Percentiles rank a stretch among this genome's conserved stretches.
These are phyloP conservation scores for Aspergillus spinulosporus DNA, from an alignment of 2,329 filamentous ascomycete genomes.

Conservation along the genomic window DNA sequence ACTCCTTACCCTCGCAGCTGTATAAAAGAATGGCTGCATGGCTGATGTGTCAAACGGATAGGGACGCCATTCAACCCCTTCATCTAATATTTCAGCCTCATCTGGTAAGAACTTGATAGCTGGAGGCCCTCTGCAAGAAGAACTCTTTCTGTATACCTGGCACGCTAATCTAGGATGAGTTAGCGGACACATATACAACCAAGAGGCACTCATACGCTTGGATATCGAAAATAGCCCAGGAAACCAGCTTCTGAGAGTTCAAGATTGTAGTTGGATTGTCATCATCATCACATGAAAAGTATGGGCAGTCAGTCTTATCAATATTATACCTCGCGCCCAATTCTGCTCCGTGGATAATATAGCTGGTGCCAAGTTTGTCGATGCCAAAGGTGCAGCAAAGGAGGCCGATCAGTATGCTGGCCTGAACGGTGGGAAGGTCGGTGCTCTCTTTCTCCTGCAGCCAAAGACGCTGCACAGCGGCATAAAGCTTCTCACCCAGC, in stretches of 20 bases:
- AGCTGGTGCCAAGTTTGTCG: constrained; percentile 25
- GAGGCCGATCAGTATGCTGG: constrained; percentile 26
- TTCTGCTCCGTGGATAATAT: constrained; percentile 25
- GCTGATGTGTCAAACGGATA: constrained; percentile 21
- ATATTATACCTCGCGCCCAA: constrained; percentile 16
- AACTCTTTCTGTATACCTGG: constrained; percentile 26
- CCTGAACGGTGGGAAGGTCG: constrained; percentile 23
- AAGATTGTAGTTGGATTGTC: constrained; percentile 8
- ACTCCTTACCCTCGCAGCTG: constrained; percentile 16
- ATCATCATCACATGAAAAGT: constrained; percentile 11
- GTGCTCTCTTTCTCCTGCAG: constrained; percentile 15
- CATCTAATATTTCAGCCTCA: constrained; percentile 21
- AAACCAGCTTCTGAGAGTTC: constrained; percentile 23
- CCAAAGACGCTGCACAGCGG: constrained; percentile 25
- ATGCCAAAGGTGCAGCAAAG: constrained; percentile 29
- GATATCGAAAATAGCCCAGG: constrained; percentile 27
- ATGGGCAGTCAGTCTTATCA: constrained; percentile 12
- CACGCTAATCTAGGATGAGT: constrained; percentile 22
- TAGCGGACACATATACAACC: not conserved
- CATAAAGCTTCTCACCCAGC: constrained; percentile 23
- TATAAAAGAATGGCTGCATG: constrained; percentile 17
- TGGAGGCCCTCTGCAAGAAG: constrained; percentile 22
- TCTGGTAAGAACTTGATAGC: constrained; percentile 18
- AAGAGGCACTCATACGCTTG: constrained; percentile 20
- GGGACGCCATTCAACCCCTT: constrained; percentile 17